These are phyloP conservation scores for Talaromyces sp. DNA, from an alignment of 2,329 filamentous ascomycete species.

Conservation along the genomic window DNA sequence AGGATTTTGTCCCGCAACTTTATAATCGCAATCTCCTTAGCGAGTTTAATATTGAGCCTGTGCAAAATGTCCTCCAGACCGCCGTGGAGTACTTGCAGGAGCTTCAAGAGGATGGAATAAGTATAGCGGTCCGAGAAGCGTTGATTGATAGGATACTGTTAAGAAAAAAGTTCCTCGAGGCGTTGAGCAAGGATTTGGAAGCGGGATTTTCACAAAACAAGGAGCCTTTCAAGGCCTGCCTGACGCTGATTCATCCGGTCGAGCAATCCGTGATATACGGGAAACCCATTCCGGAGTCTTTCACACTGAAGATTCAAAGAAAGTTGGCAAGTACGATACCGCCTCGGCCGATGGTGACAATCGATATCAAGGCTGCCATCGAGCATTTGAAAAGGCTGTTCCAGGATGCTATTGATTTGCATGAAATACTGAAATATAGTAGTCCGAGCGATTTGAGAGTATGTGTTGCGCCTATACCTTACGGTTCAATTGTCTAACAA, in stretches of 20 bases:
- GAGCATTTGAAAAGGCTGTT: conserved; percentile 67
- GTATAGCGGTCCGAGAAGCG: conserved; percentile 48
- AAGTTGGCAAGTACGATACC: conserved; percentile 90
- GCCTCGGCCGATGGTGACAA: conserved; percentile 79
- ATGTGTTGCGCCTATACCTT: conserved; percentile 26
- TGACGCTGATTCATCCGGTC: conserved; percentile 53
- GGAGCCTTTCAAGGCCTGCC: conserved; percentile 31
- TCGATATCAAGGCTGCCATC: conserved; percentile 69
- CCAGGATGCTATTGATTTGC: conserved; percentile 66
- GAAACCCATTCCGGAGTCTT: conserved; percentile 68
- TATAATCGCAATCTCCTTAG: conserved; percentile 77
- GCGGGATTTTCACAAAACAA: conserved; percentile 31
- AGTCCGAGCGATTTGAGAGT: conserved; percentile 70
- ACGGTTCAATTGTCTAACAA: not conserved
- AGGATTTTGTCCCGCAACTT: conserved; percentile 92
- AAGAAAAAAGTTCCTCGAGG: conserved; percentile 51
- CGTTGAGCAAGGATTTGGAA: conserved; percentile 39
- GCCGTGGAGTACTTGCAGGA: conserved; percentile 53
- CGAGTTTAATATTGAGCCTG: conserved; percentile 55
- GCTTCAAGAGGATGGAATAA: conserved; percentile 29
- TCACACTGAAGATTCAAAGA: conserved; percentile 87
- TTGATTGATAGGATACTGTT: conserved; percentile 65
- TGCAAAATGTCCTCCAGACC: conserved; percentile 54
- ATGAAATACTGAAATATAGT: conserved; percentile 64
- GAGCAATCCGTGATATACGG: conserved; percentile 61